Conservation (phyloP, 1,139 yeast genomes). For the Saccharomycopsis hybrid region DNA sequence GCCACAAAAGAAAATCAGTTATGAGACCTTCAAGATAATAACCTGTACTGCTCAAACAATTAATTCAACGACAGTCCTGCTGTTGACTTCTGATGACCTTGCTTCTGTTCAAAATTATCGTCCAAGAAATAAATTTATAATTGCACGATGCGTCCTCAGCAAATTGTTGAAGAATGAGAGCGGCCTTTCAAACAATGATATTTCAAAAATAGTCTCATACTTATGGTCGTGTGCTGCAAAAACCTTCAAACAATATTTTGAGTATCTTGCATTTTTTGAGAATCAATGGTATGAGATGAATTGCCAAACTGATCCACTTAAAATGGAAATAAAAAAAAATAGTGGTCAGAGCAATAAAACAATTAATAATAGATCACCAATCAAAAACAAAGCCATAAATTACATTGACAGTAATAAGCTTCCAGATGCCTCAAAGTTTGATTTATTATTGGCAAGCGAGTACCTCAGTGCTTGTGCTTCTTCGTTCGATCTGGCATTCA, state of each 20-base stretch:
- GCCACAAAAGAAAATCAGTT: neutral
- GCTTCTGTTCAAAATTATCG: constrained; percentile 3
- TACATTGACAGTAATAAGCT: no score
- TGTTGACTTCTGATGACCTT: neutral
- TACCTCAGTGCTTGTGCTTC: no score
- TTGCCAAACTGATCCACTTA: no score
- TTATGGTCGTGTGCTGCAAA: constrained; percentile 1
- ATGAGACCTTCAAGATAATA: neutral
- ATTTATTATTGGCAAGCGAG: no score
- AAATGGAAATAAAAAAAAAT: no score
- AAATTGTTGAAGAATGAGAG: constrained; percentile 7
- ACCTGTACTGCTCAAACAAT: neutral
- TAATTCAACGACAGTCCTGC: neutral
- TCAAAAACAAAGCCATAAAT: no score
- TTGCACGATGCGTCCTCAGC: constrained; percentile 22
- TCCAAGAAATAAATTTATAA: constrained; percentile 23
- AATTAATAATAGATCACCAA: no score
- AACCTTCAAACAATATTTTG: constrained; percentile 4
- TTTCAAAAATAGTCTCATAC: constrained; percentile 21
- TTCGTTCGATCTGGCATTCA: no score
- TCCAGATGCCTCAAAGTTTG: no score
- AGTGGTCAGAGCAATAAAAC: no score
- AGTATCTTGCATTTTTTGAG: neutral
- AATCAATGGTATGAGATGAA: neutral
- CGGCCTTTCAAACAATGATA: constrained; percentile 13